Evolutionary conservation across 2,329 filamentous ascomycete species (phyloP), one percentile per base, ranked within the genome.

Genomic region (Botrytis medusae): DNA sequence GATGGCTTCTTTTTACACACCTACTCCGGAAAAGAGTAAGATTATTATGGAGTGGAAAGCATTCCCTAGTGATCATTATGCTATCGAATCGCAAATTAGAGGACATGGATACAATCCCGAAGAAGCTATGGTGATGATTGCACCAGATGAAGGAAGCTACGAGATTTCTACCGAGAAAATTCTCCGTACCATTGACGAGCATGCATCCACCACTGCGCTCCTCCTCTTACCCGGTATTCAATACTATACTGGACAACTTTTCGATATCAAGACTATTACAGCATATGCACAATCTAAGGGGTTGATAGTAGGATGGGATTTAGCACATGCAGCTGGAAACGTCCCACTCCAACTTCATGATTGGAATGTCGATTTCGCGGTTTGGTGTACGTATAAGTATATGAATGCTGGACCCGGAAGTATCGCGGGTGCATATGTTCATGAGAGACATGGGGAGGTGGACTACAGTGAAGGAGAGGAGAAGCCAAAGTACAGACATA

Each of bases 321-420:
- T 96, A 40, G 94, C 94, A 0, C 94, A 97, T 81, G 93, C 93
- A 0, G 92, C 89, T 34, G 94, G 94, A 46, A 97, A 97, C 79
- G 92, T 97, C 2, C 90, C 92, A 59, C 83, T 97, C 29, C 83
- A 86, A 73, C 86, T 97, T 32, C 94, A 97, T 82, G 93, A 95
- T 78, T 97, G 94, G 94, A 87, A 92, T 77, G 93, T 97, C 48
- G 94, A 97, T 81, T 97, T 97, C 79, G 94, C 95, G 25, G 93
- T 89, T 71, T 97, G 94, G 94, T 97, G 94, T 83, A 95, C 91
- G 29, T 97, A 97, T 86, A 97, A 97, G 84, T 97, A 97, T 84
- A 88, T 97, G 81, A 97, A 97, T 80, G 90, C 91, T 40, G 94
- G 94, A 0, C 93, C 94, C 0, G 94, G 94, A 6, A 87, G 90